phyloP scores from a whole-genome alignment of 2,329 filamentous ascomycete species.

The Claviceps arundinis region DNA sequence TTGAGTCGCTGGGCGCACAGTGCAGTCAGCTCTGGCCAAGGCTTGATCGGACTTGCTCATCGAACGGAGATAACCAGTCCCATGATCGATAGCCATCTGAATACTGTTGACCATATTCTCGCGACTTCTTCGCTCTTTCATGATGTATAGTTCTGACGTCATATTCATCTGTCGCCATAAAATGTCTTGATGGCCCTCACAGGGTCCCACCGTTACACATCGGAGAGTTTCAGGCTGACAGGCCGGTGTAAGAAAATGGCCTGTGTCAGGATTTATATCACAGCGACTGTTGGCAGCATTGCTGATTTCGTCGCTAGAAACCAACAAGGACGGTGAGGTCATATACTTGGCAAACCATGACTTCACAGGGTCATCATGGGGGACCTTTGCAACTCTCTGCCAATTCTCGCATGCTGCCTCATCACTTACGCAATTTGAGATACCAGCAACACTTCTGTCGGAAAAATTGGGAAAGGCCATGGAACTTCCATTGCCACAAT shows the following conservation, averaged over 20 bases:
- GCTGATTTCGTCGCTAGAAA: not conserved
- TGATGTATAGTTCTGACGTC: slow-evolving; percentile 15
- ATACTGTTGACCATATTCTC: slow-evolving; percentile 7
- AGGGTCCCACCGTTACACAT: not conserved
- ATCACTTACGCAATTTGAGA: not conserved
- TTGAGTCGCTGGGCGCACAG: slow-evolving; percentile 27
- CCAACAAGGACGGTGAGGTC: not conserved
- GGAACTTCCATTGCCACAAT: not conserved
- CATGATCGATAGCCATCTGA: not conserved
- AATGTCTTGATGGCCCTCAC: slow-evolving; percentile 7
- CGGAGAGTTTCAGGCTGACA: slow-evolving; percentile 18
- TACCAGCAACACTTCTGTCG: not conserved
- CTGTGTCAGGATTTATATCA: slow-evolving; percentile 26
- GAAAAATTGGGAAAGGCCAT: not conserved
- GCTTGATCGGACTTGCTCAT: slow-evolving; percentile 1
- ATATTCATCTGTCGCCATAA: slow-evolving; percentile 17
- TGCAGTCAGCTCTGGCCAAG: slow-evolving; percentile 20
- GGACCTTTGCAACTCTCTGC: not conserved
- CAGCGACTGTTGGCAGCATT: slow-evolving; percentile 3
- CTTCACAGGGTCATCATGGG: not conserved
- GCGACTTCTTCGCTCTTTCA: slow-evolving; percentile 12
- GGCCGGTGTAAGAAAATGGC: slow-evolving; percentile 20
- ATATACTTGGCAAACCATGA: slow-evolving; percentile 1
- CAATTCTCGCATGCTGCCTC: not conserved
- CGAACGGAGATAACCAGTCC: not conserved